phyloP scores from a whole-genome alignment of 2,329 filamentous ascomycete genomes.

The Sodiomyces alkalinus region DNA sequence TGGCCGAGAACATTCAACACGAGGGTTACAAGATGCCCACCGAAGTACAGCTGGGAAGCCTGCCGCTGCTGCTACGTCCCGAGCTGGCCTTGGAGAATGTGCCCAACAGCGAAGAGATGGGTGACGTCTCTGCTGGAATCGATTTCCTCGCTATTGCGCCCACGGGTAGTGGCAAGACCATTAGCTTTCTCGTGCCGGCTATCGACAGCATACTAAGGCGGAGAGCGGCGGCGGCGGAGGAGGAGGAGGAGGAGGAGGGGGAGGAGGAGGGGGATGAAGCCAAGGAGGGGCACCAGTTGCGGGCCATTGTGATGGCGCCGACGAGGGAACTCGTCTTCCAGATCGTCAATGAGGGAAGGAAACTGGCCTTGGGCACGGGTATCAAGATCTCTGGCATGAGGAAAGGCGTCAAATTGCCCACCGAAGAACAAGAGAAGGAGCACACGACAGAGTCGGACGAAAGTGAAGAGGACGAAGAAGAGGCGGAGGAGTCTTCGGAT shows the following conservation, averaged over 20 bases:
- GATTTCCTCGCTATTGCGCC: constrained; percentile 83
- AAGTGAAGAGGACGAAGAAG: constrained; percentile 20
- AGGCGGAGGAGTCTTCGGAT: constrained; percentile 16
- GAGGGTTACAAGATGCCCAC: constrained; percentile 83
- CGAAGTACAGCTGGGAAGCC: constrained; percentile 77
- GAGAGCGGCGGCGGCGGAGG: constrained; percentile 26
- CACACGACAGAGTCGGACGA: not conserved
- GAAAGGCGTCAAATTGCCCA: constrained; percentile 62
- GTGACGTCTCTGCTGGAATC: constrained; percentile 22
- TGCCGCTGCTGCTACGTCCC: constrained; percentile 60
- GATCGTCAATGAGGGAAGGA: constrained; percentile 74
- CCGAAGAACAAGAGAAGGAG: constrained; percentile 18
- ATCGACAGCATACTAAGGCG: constrained; percentile 59
- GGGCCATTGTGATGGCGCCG: constrained; percentile 59
- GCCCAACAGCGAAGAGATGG: constrained; percentile 18
- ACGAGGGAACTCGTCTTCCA: constrained; percentile 68
- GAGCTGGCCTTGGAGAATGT: constrained; percentile 29
- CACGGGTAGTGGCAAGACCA: constrained; percentile 90
- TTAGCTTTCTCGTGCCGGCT: constrained; percentile 80
- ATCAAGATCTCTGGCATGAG: constrained; percentile 69
- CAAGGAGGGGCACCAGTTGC: constrained; percentile 30
- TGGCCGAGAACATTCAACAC: constrained; percentile 65
- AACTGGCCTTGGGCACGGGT: constrained; percentile 60
- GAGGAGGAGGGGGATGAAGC: constrained; percentile 20
- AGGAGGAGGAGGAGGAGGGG: constrained; percentile 29